A percentile compares a stretch with the other conserved stretches of the same genome.
phyloP scores from a whole-genome alignment of 176 grass and related monocot genomes.

The Oryza rufipogon region DNA sequence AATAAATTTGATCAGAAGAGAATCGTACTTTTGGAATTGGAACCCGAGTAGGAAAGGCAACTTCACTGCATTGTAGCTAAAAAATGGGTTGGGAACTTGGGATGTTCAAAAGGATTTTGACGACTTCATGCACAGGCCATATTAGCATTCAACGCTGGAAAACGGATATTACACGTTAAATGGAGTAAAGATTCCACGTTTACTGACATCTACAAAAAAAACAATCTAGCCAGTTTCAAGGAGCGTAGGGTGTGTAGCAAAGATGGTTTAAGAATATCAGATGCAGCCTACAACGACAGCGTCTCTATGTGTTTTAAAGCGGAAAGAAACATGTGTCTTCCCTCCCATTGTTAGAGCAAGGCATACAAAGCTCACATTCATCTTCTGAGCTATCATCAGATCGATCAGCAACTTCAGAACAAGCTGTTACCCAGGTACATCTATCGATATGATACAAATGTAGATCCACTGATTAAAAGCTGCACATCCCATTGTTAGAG shows the following conservation, averaged over 20 bases:
- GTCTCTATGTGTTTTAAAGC: not conserved
- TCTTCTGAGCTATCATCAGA: too few species aligned
- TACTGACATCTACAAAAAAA: constrained; percentile 29
- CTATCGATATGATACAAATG: constrained; percentile 36
- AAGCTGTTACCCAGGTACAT: not conserved
- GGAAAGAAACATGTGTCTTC: constrained; percentile 21
- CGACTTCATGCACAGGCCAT: not conserved
- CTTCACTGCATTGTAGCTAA: not conserved
- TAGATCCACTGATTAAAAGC: constrained; percentile 15
- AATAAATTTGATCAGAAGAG: too few species aligned
- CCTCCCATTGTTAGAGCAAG: not conserved
- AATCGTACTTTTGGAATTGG: not conserved
- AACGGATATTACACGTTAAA: not conserved
- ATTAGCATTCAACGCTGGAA: not conserved
- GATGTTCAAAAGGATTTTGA: not conserved
- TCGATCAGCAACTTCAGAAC: not conserved
- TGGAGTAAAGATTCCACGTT: constrained; percentile 5
- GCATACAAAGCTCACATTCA: too few species aligned
- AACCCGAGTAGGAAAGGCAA: not conserved
- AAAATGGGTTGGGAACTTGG: not conserved
- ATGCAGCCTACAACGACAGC: not conserved
- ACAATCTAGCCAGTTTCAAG: not conserved
- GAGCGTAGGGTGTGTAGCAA: not conserved
- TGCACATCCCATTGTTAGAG: not conserved
- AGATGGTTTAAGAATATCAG: not conserved